Conservation (phyloP, 1,284 basidiomycete species). For the Ceratobasidium sp. region DNA sequence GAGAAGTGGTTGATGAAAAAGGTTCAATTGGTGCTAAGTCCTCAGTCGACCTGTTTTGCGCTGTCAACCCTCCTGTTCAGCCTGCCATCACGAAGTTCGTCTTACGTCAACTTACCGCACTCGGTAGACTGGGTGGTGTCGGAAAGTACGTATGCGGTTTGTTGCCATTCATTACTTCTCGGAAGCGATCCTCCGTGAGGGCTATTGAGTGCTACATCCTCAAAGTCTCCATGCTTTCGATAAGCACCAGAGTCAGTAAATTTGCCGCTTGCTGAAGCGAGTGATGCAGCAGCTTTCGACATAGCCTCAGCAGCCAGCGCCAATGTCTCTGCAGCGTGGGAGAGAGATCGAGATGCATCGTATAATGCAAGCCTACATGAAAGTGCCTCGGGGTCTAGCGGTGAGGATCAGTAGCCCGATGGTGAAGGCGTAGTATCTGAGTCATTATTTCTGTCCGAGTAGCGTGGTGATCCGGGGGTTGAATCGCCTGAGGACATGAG, state of each 20-base stretch:
- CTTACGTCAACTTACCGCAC: too few species aligned
- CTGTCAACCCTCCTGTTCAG: too few species aligned
- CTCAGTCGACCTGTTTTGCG: too few species aligned
- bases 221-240: too few species aligned
- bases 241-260: neutral
- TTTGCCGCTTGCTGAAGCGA: neutral
- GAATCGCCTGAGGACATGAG: neutral
- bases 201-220: too few species aligned
- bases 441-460: neutral
- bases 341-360: conserved; percentile 11
- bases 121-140: too few species aligned
- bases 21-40: too few species aligned
- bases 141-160: too few species aligned
- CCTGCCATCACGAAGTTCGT: too few species aligned
- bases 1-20: too few species aligned
- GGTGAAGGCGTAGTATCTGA: conserved; percentile 38
- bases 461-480: neutral
- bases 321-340: conserved; percentile 4
- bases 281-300: conserved; percentile 28
- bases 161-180: too few species aligned
- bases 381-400: conserved; percentile 1
- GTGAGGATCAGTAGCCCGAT: conserved; percentile 5
- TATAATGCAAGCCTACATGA: conserved; percentile 11
- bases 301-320: conserved; percentile 24
- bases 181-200: too few species aligned